Evolutionary conservation across 257 asterid genomes (phyloP).

Genomic region (Primulina eburnea): DNA sequence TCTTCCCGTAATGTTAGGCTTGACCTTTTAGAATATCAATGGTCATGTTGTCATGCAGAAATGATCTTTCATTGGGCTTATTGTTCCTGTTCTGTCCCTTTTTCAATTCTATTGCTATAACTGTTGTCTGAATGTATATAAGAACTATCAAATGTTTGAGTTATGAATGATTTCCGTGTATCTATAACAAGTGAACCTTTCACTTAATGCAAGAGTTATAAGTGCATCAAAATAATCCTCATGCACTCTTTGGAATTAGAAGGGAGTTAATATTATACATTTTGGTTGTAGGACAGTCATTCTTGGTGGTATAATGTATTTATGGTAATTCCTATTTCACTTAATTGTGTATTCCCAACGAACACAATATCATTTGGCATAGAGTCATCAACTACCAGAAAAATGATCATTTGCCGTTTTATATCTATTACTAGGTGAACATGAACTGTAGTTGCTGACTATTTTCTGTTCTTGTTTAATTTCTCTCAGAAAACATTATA

Average conservation of each 20-base stretch:
- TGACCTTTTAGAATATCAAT: conserved; percentile 1
- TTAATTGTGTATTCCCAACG: background rate
- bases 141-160: background rate
- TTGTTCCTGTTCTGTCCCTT: background rate
- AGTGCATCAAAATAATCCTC: background rate
- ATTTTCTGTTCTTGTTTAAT: too few species aligned
- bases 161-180: background rate
- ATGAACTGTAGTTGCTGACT: too few species aligned
- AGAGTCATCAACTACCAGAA: background rate
- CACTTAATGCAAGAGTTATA: background rate
- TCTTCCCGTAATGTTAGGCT: conserved; percentile 14
- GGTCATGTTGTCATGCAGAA: background rate
- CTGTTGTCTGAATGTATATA: background rate
- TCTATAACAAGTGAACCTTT: background rate
- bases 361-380: background rate
- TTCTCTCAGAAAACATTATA: too few species aligned
- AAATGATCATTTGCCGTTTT: too few species aligned
- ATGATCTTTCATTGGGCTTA: background rate
- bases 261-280: background rate
- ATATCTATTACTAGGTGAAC: too few species aligned
- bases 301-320: background rate
- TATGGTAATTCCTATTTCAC: background rate
- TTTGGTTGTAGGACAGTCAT: background rate
- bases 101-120: background rate
- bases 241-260: background rate